Base-by-base conservation (phyloP, 1,139 yeast genomes). In the Casaregolazyma suthepensis region DNA sequence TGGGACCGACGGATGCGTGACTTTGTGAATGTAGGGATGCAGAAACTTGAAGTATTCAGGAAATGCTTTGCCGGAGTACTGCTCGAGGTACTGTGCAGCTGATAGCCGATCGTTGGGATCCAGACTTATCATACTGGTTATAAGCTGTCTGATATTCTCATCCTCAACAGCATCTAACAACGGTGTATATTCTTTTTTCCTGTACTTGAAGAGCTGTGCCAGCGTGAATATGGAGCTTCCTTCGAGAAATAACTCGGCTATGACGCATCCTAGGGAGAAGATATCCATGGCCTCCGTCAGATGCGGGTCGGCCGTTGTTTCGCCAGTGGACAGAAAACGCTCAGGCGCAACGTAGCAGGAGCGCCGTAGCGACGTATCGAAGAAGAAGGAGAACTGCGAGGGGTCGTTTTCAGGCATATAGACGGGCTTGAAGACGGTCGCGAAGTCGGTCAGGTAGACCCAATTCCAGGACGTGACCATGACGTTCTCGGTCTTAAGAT, bases 341-440 rank as follows among this genome's bases (percentile, higher is more conserved):
- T 94, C 99, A 0, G 99, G 99, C 0, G 99, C 98, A 51, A 94
- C 71, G 67, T 91, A 93, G 69, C 99, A 93, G 2, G 83, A 80
- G 63, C 96, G 76, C 59, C 98, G 75, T 64, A 82, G 89, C 1
- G 96, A 87, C 3, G 93, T 87, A 70, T 93, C 98, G 66, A 90
- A 94, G 67, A 84, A 94, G 65, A 91, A 93, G 0, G 95, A 83
- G 63, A 87, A 93, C 60, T 87, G 93, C n/a, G 93, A 87, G 0
- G 98, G 98, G 64, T 94, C 93, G 62, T 90, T 95, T 60, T 88
- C 96, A 0, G 98, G 98, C 29, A 94, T 71, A 62, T 77, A 84
- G 0, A 82, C 83, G 0, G 99, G 99, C 67, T 94, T 94, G 66
- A 80, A 81, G 19, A 29, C 26, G 1, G 82, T 76, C 2, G 96